These are phyloP conservation scores for Xylaria sp. DNA, from an alignment of 2,329 filamentous ascomycete genomes.

Conservation along the genomic window DNA sequence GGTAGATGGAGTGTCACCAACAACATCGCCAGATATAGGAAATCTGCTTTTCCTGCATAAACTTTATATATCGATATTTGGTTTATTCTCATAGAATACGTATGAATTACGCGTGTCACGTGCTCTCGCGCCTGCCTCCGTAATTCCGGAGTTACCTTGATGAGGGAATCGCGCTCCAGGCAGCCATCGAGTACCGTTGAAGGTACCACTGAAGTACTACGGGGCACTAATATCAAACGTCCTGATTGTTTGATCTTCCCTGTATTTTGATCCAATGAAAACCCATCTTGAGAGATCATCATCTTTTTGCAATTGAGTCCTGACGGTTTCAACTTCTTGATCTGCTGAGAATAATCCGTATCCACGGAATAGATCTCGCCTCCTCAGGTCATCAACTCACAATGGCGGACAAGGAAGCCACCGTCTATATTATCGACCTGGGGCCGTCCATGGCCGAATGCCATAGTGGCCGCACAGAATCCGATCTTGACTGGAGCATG, in stretches of 20 bases:
- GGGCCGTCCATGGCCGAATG: constrained; percentile 76
- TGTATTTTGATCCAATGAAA: background rate
- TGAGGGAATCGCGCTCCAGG: constrained; percentile 18
- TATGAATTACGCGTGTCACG: constrained; percentile 15
- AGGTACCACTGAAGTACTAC: background rate
- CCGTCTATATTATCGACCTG: constrained; percentile 85
- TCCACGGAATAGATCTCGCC: background rate
- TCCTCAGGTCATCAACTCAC: constrained; percentile 21
- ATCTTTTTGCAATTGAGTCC: too few species aligned
- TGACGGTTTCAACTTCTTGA: background rate
- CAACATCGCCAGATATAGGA: too few species aligned
- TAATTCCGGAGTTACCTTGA: constrained; percentile 1
- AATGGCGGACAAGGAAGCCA: constrained; percentile 93
- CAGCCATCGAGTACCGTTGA: constrained; percentile 10
- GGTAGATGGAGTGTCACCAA: too few species aligned
- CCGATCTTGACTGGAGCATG: constrained; percentile 84
- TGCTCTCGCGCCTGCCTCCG: constrained; percentile 26
- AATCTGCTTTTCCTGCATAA: too few species aligned
- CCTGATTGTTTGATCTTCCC: background rate
- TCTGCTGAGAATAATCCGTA: background rate
- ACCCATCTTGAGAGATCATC: too few species aligned
- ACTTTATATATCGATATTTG: background rate
- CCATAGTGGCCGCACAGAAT: constrained; percentile 64
- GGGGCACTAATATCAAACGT: background rate
- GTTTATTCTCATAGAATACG: background rate